phyloP scores from a whole-genome alignment of 805 yeast genomes.

The Nakazawaea siamensis region DNA sequence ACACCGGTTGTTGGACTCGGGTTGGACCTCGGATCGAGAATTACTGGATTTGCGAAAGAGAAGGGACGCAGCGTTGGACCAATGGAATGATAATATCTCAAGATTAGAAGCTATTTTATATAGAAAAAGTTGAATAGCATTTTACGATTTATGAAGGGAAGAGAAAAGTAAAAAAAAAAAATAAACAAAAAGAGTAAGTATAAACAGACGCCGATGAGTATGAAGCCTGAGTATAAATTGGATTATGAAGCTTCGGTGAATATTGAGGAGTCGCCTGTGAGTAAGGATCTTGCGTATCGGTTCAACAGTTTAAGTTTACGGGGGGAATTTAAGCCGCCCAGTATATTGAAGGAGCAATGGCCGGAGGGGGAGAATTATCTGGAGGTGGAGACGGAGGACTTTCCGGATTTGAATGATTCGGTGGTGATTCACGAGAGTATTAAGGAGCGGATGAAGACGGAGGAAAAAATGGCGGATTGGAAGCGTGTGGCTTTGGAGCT shows the following conservation, averaged over 20 bases:
- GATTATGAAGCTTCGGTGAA: conserved; percentile 5
- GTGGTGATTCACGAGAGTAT: conserved; percentile 7
- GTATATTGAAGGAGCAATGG: conserved; percentile 1
- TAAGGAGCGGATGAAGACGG: neutral
- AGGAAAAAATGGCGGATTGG: conserved; percentile 7
- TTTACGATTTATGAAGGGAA: neutral
- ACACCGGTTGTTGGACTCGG: conserved; percentile 5
- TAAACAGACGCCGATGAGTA: no score
- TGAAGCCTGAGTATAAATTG: conserved; percentile 4
- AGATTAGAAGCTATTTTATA: conserved; percentile 4
- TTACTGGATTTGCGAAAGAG: conserved; percentile 5
- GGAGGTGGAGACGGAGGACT: neutral
- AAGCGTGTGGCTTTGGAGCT: conserved; percentile 4
- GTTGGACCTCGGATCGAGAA: conserved; percentile 7
- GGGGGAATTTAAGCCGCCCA: conserved; percentile 2
- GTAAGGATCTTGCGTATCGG: conserved; percentile 1
- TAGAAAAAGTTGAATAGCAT: neutral
- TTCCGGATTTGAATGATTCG: conserved; percentile 2
- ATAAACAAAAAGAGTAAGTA: neutral
- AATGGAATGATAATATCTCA: conserved; percentile 5
- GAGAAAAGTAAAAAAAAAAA: no score
- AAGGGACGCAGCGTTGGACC: conserved; percentile 1
- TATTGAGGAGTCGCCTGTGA: conserved; percentile 5
- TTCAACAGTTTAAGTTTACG: conserved; percentile 3
- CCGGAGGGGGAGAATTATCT: neutral